Conservation (phyloP, 108 stramenopile species). For the Conticribra guillardii region DNA sequence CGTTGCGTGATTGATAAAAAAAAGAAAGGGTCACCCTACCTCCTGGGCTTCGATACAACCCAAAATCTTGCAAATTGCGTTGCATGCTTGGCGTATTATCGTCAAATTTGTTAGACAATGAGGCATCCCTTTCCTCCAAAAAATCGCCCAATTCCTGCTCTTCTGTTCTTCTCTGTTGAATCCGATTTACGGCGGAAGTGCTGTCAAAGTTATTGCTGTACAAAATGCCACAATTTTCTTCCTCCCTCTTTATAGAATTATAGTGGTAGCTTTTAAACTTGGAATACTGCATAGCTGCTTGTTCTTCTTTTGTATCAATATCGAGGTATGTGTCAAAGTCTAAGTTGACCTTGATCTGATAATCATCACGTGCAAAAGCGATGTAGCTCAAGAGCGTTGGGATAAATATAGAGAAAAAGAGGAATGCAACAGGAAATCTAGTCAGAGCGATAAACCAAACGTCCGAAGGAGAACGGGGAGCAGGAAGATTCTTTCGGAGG, state of each 20-base stretch:
- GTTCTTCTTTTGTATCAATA: constrained; percentile 7
- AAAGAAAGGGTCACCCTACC: background rate
- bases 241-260: background rate
- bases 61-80: background rate
- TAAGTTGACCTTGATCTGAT: constrained; percentile 1
- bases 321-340: constrained; percentile 14
- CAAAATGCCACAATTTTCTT: background rate
- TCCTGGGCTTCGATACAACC: background rate
- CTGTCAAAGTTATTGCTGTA: background rate
- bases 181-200: background rate
- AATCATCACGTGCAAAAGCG: background rate
- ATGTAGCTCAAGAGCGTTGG: background rate
- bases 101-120: background rate
- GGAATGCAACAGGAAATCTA: constrained; percentile 4
- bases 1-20: constrained; percentile 9
- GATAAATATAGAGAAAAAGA: background rate
- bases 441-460: constrained; percentile 11
- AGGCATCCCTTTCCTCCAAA: background rate
- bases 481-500: background rate
- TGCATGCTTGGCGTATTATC: background rate
- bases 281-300: background rate
- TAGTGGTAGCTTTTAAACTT: background rate
- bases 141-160: no score
- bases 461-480: background rate
- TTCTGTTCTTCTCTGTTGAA: background rate